Evolutionary conservation across 2,329 filamentous ascomycete species (phyloP).

Genomic region (Chaetomiaceae sp.): DNA sequence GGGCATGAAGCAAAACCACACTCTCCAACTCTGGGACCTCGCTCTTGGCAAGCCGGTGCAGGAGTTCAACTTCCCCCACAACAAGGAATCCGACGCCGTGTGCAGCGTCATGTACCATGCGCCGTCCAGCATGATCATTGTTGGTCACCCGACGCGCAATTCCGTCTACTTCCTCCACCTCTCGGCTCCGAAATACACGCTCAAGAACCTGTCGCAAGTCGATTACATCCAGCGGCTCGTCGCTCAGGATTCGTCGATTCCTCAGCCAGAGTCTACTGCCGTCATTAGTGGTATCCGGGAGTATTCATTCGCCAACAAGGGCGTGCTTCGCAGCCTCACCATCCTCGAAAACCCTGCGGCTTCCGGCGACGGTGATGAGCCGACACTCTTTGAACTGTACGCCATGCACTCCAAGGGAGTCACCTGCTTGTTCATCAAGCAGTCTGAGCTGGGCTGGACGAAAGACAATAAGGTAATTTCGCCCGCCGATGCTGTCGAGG

Average conservation of each 20-base stretch:
- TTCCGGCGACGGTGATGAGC: slow-evolving; percentile 59
- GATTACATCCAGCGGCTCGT: slow-evolving; percentile 77
- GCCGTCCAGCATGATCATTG: slow-evolving; percentile 83
- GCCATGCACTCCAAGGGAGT: slow-evolving; percentile 97
- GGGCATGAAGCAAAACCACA: slow-evolving; percentile 98
- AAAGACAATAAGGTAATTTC: slow-evolving; percentile 82
- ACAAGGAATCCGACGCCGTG: slow-evolving; percentile 94
- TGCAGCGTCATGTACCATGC: slow-evolving; percentile 96
- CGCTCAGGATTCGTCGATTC: slow-evolving; percentile 65
- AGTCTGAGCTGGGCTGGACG: slow-evolving; percentile 87
- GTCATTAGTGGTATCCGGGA: slow-evolving; percentile 96
- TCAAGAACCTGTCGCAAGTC: slow-evolving; percentile 79
- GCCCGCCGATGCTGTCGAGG: slow-evolving; percentile 68
- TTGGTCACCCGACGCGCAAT: slow-evolving; percentile 94
- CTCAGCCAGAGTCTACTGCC: slow-evolving; percentile 87
- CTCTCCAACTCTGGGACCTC: slow-evolving; percentile 96
- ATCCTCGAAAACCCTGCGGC: slow-evolving; percentile 71
- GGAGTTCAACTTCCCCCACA: slow-evolving; percentile 92
- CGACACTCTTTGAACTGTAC: slow-evolving; percentile 86
- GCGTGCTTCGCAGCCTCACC: slow-evolving; percentile 82
- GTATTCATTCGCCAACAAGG: slow-evolving; percentile 84
- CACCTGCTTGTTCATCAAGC: slow-evolving; percentile 81
- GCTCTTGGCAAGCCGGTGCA: slow-evolving; percentile 92
- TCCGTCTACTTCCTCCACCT: slow-evolving; percentile 96
- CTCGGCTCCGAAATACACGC: slow-evolving; percentile 86